phyloP scores from a whole-genome alignment of 2,329 filamentous ascomycete genomes.

The Trichoderma sp. region DNA sequence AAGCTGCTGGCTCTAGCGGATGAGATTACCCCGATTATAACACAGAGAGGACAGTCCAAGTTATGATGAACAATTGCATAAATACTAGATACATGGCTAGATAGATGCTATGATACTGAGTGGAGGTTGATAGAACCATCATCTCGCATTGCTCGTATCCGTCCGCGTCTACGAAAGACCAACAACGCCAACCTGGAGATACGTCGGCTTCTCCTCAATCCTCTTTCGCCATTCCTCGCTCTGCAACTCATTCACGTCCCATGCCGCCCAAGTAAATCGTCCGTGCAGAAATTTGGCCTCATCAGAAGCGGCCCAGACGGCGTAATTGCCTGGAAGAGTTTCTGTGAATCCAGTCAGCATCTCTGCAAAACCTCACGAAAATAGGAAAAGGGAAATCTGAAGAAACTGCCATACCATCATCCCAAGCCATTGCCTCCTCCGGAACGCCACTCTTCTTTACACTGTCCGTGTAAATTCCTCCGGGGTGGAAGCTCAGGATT shows the following conservation, averaged over 20 bases:
- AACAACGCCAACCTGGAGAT: constrained; percentile 14
- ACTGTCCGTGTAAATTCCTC: constrained; percentile 33
- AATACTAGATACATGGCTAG: neutral
- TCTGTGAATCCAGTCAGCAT: neutral
- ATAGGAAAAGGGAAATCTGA: accelerated
- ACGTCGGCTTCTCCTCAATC: constrained; percentile 17
- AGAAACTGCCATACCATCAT: neutral
- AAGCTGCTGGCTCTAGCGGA: neutral
- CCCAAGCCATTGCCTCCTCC: neutral
- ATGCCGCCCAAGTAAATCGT: constrained; percentile 39
- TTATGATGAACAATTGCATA: neutral
- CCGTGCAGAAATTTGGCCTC: constrained; percentile 41
- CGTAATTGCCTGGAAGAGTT: constrained; percentile 29
- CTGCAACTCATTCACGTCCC: constrained; percentile 37
- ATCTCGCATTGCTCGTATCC: no score
- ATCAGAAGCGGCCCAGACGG: constrained; percentile 38
- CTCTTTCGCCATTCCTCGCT: constrained; percentile 2
- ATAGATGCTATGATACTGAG: neutral
- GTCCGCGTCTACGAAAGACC: constrained; percentile 11
- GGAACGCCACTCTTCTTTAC: constrained; percentile 18
- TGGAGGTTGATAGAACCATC: no score
- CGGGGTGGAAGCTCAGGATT: constrained; percentile 38
- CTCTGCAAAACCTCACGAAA: neutral
- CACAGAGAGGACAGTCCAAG: neutral
- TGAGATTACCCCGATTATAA: neutral